Conservation (phyloP, 129 eudicot species). For the Rutidosis leptorrhynchoides region DNA sequence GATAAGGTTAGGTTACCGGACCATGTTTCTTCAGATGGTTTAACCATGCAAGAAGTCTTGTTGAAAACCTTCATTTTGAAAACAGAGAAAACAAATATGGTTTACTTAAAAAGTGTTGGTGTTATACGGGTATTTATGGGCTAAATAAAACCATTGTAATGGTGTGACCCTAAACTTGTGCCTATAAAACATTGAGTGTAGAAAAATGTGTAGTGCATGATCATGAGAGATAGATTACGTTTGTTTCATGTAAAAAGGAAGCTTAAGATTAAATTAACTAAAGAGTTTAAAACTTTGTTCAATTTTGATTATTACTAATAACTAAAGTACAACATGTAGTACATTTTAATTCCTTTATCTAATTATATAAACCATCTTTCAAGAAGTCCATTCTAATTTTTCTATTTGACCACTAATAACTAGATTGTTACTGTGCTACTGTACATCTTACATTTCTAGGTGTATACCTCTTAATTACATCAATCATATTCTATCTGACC, state of each 20-base stretch:
- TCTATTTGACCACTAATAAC: too few species aligned
- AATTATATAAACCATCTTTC: too few species aligned
- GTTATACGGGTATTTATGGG: constrained; percentile 26
- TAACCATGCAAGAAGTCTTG: constrained; percentile 32
- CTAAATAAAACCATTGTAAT: constrained; percentile 17
- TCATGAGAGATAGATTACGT: background rate
- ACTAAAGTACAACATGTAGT: background rate
- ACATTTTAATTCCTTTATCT: background rate
- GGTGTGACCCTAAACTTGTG: constrained; percentile 31
- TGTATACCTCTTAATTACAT: too few species aligned
- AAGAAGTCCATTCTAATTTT: too few species aligned
- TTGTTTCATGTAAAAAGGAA: background rate
- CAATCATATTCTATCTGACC: too few species aligned
- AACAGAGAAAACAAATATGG: background rate
- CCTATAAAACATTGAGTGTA: constrained; percentile 14
- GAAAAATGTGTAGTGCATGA: constrained; percentile 24
- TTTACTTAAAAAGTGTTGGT: background rate
- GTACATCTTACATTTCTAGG: too few species aligned
- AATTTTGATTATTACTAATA: background rate
- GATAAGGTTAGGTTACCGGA: constrained; percentile 44
- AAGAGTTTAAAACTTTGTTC: too few species aligned
- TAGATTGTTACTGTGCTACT: too few species aligned
- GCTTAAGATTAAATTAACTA: background rate
- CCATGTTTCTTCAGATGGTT: constrained; percentile 48
- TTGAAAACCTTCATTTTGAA: constrained; percentile 32